Base-by-base conservation (phyloP, 768 basidiomycete species). In the Pisolithus orientalis region DNA sequence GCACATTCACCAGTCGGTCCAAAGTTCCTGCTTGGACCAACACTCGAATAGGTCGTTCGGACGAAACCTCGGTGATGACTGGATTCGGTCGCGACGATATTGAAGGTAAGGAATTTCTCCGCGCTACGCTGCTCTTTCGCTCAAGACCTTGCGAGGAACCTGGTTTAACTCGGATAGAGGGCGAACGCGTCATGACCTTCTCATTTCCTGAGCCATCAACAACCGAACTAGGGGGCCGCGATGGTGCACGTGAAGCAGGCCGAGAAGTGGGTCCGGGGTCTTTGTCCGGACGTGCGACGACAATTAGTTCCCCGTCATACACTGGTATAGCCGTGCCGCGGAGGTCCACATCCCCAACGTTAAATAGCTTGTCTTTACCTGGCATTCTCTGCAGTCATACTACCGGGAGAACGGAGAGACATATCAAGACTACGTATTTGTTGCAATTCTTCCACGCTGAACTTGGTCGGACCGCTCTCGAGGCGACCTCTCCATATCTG, bases 121-220 rank as follows among this genome's bases (percentile, higher is more conserved):
- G 78, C 1, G 85, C 83, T 50, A 84, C 62, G 59, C 87, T 90
- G 16, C 83, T 73, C 66, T 91, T 90, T n/a, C 89, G 79, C 40
- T 90, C 87, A 39, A 90, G 59, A 0, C 80, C 79, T 28, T 85
- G 80, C 0, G 83, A 82, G 0, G 82, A 76, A 28, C 80, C 78
- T 0, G 89, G 82, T 55, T 84, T 87, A 44, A 90, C 86, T 17
- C 90, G 82, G 49, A 91, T 88, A 4, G 87, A 89, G 2, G 89
- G 87, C 8, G 78, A 75, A 10, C 89, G 78, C 14, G 72, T 69
- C 10, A 85, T 60, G 4, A 72, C 47, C 59, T 75, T 80, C 7
- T 63, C 77, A 39, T 54, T 49, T 17, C 61, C 60, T 21, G 71
- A 61, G 37, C 65, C 59, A 51, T 82, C 77, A 21, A 75, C 67